Conservation (phyloP, 78 protist genomes). For the Creolimax fragrantissima region DNA sequence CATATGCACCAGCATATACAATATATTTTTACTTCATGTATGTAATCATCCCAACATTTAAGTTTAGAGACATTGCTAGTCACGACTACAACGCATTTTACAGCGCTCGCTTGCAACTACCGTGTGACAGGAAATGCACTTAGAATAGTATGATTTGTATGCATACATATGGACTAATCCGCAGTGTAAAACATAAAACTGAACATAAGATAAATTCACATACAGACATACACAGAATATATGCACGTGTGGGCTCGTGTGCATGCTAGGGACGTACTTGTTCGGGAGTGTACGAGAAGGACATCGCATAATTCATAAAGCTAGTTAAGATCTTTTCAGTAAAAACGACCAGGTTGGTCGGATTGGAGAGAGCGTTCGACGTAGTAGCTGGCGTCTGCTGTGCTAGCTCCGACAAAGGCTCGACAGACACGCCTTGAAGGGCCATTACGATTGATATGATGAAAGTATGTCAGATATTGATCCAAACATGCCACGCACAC, state of each 20-base stretch:
- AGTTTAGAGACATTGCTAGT: too few species aligned
- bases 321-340: background rate
- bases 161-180: too few species aligned
- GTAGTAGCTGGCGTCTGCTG: background rate
- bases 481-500: background rate
- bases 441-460: too few species aligned
- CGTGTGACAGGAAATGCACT: too few species aligned
- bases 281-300: background rate
- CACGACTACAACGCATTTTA: too few species aligned
- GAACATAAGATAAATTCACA: too few species aligned
- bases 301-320: background rate
- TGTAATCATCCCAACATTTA: too few species aligned
- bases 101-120: too few species aligned
- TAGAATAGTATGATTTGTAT: too few species aligned
- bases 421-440: background rate
- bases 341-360: background rate
- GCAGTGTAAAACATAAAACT: too few species aligned
- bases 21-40: too few species aligned
- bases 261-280: background rate
- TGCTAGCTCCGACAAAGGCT: background rate
- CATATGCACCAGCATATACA: too few species aligned
- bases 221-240: background rate
- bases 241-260: background rate
- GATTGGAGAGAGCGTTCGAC: background rate
- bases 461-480: background rate